Evolutionary conservation across 306 rosid species (phyloP), one percentile per base, ranked within the genome.

Genomic region (Begonia fuchsioides): DNA sequence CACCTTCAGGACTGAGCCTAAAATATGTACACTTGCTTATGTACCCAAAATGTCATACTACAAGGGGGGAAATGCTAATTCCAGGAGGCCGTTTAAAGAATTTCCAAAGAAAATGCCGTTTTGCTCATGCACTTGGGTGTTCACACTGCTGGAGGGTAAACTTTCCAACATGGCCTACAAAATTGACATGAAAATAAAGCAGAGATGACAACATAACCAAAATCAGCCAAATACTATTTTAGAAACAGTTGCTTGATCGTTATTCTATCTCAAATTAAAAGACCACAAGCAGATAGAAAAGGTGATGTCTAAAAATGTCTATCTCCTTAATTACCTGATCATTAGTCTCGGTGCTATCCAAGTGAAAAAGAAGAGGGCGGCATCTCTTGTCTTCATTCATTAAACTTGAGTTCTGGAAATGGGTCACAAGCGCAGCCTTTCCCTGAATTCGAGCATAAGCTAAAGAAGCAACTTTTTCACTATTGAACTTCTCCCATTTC

Each of bases 381-480:
- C 96, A 87, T 52, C 83, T 74, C 72, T 87, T 87, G 65, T 87
- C 96, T 70, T 87, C 96, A 57, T 80, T 83, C 96, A 83, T 83
- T 58, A 83, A 69, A 69, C 96, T 87, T 49, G 94, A 83, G 60
- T 80, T 87, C 75, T 87, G 96, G 56, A 87, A 87, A 69, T 87
- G 96, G 44, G 80, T 78, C 56, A 87, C 96, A 54, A 87, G 87
- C 8, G 96, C 93, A 56, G 77, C 69, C 76, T 83, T 87, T 40
- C 96, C 96, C 68, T 87, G 96, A 72, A 87, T 80, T 47, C 94
- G 74, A 8, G 96, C 96, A 69, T 80, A 87, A 39, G 96, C 94
- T 61, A 87, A 63, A 17, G 87, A 87, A 58, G 96, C 94, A 73
- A 87, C 94, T 58, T 83, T 83, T 67, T 83, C 96, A 38, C 96